These are phyloP conservation scores for Aspergillus ibericus DNA, from an alignment of 2,329 filamentous ascomycete genomes.

Conservation along the genomic window DNA sequence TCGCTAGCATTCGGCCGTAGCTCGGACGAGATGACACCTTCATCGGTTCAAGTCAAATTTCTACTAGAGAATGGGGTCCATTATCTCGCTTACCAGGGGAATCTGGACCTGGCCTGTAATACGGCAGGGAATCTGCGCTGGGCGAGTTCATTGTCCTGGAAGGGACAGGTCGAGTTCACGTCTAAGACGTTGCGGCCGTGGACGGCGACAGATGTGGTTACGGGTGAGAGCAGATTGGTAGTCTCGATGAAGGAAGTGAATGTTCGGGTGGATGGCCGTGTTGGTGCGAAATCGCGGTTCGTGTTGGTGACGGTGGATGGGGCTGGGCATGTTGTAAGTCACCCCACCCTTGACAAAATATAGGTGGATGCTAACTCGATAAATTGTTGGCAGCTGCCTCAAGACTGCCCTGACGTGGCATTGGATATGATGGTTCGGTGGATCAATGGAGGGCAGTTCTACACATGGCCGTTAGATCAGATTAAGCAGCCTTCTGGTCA, in stretches of 20 bases:
- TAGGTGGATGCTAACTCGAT: too few relatives aligned
- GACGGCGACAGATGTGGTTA: conserved; percentile 9
- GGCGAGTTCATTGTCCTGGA: conserved; percentile 25
- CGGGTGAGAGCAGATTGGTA: conserved; percentile 6
- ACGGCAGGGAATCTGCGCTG: conserved; percentile 27
- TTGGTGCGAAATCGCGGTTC: conserved; percentile 5
- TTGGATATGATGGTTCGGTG: conserved; percentile 25
- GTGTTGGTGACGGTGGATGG: conserved; percentile 17
- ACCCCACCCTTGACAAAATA: too few relatives aligned
- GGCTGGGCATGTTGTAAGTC: conserved; percentile 17
- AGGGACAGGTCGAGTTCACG: conserved; percentile 24
- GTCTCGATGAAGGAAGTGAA: conserved; percentile 12
- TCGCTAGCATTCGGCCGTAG: conserved; percentile 13
- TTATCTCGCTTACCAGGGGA: conserved; percentile 27
- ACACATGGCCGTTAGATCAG: too few relatives aligned
- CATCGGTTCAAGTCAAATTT: not conserved
- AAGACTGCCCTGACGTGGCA: conserved; percentile 13
- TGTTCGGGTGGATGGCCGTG: not conserved
- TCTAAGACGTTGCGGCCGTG: conserved; percentile 19
- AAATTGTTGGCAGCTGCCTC: conserved; percentile 6
- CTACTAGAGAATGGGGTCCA: conserved; percentile 18
- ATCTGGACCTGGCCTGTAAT: conserved; percentile 29
- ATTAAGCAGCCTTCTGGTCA: too few relatives aligned
- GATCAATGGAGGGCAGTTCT: conserved; percentile 25
- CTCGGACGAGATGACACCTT: conserved; percentile 14